Base-by-base conservation (phyloP, 345 rosid species). In the Eucalyptus sp. region DNA sequence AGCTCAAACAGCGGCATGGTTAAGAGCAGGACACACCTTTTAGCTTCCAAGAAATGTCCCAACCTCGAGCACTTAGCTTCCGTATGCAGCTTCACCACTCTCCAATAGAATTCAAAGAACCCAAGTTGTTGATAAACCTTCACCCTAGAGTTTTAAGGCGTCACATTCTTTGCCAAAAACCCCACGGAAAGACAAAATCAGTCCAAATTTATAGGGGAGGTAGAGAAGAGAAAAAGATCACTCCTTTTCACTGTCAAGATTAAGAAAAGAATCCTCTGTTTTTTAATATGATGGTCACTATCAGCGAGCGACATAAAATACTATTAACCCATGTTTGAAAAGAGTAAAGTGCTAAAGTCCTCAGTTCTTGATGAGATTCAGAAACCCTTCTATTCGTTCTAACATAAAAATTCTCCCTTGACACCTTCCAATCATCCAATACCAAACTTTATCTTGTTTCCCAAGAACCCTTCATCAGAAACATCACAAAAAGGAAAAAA, bases 1-100 rank as follows among this genome's bases (percentile, higher is more conserved):
- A 97, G 94, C 97, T 97, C 99, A 91, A 93, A 96, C 90, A 96
- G 89, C 92, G 99, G 98, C 99, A 97, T 96, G 94, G 80, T 20
- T 20, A 41, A 76, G 29, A 20, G 83, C 48, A 37, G 83, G 48
- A 10, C 88, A 62, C 54, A 87, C 43, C 88, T 87, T 48, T 86
- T 31, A 41, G 52, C 62, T 49, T n/a, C 56, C 7, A 25, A 49
- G 46, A 51, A 51, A 86, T 86, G 46, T 86, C 62, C 66, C 41
- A 64, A 64, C 10, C 48, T 76, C 15, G 8, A 76, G 83, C 83
- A 37, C 27, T 71, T 41, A 41, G 87, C 54, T 85, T 31, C 87
- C 29, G 24, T 84, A 85, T 49, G 13, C 87, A 49, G 56, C 56
- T 85, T 85, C 87, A 85, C 56, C 87, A 85, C 56, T 85, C 56